phyloP scores from a whole-genome alignment of 176 grass and related monocot genomes.

The Elymus sibiricus region DNA sequence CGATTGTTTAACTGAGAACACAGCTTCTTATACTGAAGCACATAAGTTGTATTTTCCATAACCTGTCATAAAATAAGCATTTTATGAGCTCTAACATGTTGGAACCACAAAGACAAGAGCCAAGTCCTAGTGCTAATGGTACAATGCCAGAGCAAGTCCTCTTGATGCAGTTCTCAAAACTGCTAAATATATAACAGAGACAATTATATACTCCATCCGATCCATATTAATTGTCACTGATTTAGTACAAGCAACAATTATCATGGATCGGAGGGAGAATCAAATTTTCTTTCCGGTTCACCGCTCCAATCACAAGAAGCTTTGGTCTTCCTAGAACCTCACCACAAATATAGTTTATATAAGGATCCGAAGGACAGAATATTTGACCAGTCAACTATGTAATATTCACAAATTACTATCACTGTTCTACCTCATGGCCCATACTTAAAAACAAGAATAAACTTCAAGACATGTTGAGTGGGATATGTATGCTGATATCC shows the following conservation, averaged over 20 bases:
- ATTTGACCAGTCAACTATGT: constrained; percentile 43
- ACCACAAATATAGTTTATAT: constrained; percentile 27
- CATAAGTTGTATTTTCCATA: constrained; percentile 57
- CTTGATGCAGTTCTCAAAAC: background rate
- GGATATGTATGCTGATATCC: constrained; percentile 22
- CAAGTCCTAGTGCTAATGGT: background rate
- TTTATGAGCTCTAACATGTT: constrained; percentile 21
- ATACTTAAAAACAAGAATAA: constrained; percentile 23
- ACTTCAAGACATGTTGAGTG: constrained; percentile 31
- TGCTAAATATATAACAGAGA: background rate
- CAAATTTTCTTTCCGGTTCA: background rate
- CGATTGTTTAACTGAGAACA: constrained; percentile 55
- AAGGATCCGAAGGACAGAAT: constrained; percentile 34
- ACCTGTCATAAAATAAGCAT: constrained; percentile 50
- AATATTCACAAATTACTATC: constrained; percentile 27
- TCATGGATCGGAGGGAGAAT: background rate
- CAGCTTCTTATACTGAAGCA: constrained; percentile 59
- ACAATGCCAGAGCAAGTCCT: background rate
- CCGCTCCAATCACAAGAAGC: constrained; percentile 22
- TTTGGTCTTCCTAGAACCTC: constrained; percentile 21
- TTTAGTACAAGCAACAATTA: too few relatives aligned
- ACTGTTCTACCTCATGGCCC: background rate
- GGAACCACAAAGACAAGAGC: constrained; percentile 1
- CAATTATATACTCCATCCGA: background rate
- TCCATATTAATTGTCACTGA: too few relatives aligned